Conservation (phyloP, 352 stramenopile species). For the Pythium brachiatum region DNA sequence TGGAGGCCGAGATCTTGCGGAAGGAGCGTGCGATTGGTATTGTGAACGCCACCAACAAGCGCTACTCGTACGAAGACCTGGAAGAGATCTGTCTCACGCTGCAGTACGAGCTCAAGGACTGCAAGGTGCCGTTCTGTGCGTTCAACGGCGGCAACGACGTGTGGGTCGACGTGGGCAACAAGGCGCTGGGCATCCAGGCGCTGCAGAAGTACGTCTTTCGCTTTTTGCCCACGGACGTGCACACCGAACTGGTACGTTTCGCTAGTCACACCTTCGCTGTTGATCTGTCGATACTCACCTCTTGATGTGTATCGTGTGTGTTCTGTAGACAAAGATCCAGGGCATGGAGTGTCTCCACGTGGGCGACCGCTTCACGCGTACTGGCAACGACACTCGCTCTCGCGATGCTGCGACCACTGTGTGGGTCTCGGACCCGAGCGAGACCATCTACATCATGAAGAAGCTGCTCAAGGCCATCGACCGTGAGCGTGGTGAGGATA, state of each 20-base stretch:
- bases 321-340: slow-evolving; percentile 61
- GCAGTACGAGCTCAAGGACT: slow-evolving; percentile 83
- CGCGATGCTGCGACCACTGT: slow-evolving; percentile 90
- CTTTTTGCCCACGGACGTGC: slow-evolving; percentile 73
- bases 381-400: slow-evolving; percentile 93
- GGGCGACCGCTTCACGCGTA: slow-evolving; percentile 90
- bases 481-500: slow-evolving; percentile 33
- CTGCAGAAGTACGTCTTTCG: slow-evolving; percentile 86
- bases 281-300: too few relatives aligned
- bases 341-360: slow-evolving; percentile 93
- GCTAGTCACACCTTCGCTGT: too few relatives aligned
- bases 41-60: slow-evolving; percentile 83
- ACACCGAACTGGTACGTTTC: slow-evolving; percentile 51
- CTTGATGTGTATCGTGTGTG: not conserved
- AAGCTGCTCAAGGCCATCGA: slow-evolving; percentile 83
- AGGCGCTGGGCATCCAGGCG: slow-evolving; percentile 91
- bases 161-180: slow-evolving; percentile 97
- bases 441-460: slow-evolving; percentile 95
- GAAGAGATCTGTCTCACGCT: slow-evolving; percentile 93
- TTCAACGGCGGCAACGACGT: slow-evolving; percentile 97
- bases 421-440: slow-evolving; percentile 94
- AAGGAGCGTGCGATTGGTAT: slow-evolving; percentile 94
- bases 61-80: slow-evolving; percentile 88
- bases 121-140: slow-evolving; percentile 90
- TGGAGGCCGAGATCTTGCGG: slow-evolving; percentile 85